These are phyloP conservation scores for Pyrus hybrid DNA, from an alignment of 331 rosid genomes.

Conservation along the genomic window DNA sequence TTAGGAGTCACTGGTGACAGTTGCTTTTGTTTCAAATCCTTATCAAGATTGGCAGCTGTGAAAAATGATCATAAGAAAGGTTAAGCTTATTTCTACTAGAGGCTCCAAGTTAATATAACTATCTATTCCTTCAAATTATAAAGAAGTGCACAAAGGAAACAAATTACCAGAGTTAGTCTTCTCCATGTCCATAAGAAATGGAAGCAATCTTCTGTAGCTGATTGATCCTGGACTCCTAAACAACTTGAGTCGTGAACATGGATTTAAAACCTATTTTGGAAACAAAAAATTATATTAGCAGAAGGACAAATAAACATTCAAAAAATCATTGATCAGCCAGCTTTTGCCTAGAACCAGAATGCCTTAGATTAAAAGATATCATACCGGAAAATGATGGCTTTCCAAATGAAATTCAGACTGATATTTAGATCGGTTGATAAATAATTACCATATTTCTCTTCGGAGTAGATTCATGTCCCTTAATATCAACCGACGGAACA, in stretches of 20 bases:
- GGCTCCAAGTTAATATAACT: not conserved
- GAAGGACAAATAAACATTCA: not conserved
- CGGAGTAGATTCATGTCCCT: slow-evolving; percentile 13
- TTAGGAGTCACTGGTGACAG: slow-evolving; percentile 14
- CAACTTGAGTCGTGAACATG: slow-evolving; percentile 33
- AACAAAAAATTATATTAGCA: not conserved
- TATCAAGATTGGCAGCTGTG: slow-evolving; percentile 29
- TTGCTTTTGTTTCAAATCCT: slow-evolving; percentile 20
- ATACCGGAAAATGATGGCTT: not conserved
- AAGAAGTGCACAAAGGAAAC: not conserved
- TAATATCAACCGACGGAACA: not conserved
- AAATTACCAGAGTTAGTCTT: slow-evolving; percentile 27
- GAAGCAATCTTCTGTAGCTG: slow-evolving; percentile 64
- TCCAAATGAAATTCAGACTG: not conserved
- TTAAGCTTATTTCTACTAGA: not conserved
- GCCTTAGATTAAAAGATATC: not conserved
- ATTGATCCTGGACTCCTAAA: slow-evolving; percentile 37
- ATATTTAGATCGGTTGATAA: not conserved
- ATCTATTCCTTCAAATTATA: not conserved
- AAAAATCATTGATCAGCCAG: not conserved
- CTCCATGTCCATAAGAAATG: slow-evolving; percentile 30
- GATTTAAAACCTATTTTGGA: slow-evolving; percentile 39
- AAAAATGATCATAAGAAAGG: slow-evolving; percentile 1
- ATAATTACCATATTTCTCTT: slow-evolving; percentile 34
- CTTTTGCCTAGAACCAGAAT: not conserved